Conservation (phyloP, 1,139 yeast species). For the Nakaseomyces glabratus region DNA sequence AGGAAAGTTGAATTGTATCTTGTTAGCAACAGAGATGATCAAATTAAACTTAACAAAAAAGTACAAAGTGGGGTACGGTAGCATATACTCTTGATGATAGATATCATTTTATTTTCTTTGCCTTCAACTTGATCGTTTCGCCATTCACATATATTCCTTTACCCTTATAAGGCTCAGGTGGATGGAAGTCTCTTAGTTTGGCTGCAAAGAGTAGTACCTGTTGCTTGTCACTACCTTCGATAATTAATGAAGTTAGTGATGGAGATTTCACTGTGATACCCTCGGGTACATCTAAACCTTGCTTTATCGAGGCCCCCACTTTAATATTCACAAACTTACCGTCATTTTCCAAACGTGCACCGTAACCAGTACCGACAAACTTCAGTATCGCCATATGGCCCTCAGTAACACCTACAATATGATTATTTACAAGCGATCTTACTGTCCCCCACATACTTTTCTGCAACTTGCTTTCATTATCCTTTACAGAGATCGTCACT, state of each 20-base stretch:
- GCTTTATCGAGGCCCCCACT: constrained; percentile 75
- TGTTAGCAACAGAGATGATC: no score
- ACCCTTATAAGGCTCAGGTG: constrained; percentile 98
- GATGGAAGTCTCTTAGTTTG: constrained; percentile 71
- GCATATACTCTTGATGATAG: background rate
- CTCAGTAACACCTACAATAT: constrained; percentile 79
- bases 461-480: constrained; percentile 57
- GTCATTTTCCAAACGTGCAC: constrained; percentile 59
- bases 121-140: constrained; percentile 85
- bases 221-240: constrained; percentile 85
- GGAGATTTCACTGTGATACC: constrained; percentile 72
- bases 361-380: constrained; percentile 95
- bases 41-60: background rate
- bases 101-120: constrained; percentile 83
- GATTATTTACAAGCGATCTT: constrained; percentile 68
- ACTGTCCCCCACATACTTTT: constrained; percentile 94
- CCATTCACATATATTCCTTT: constrained; percentile 91
- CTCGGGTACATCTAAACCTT: constrained; percentile 58
- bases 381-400: constrained; percentile 84
- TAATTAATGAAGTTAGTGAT: constrained; percentile 73
- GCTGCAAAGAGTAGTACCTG: constrained; percentile 86
- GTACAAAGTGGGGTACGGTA: background rate
- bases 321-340: constrained; percentile 59
- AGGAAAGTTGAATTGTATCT: no score
- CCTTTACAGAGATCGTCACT: constrained; percentile 47